Conservation (phyloP, 257 asterid species). For the Salvia hispanica region DNA sequence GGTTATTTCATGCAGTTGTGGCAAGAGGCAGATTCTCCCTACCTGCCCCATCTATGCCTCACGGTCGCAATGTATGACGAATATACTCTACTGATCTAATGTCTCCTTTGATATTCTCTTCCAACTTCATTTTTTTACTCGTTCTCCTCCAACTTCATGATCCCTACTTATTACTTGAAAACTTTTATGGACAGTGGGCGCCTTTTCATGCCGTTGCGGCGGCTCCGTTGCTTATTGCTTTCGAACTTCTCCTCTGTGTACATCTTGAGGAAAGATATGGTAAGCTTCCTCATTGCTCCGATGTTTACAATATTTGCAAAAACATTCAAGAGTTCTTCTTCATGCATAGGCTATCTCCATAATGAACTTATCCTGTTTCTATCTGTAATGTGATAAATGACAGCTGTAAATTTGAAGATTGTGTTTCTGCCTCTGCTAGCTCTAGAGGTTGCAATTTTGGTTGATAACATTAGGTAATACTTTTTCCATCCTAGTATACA, state of each 20-base stretch:
- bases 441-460: conserved; percentile 78
- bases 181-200: conserved; percentile 79
- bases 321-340: background rate
- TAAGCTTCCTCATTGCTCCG: conserved; percentile 38
- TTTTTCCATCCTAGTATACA: conserved; percentile 26
- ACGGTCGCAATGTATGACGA: conserved; percentile 78
- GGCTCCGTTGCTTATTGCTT: conserved; percentile 84
- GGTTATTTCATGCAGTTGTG: conserved; percentile 92
- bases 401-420: conserved; percentile 92
- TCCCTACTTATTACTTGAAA: conserved; percentile 29
- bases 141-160: background rate
- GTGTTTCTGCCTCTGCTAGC: conserved; percentile 87
- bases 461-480: conserved; percentile 80
- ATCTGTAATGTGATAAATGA: conserved; percentile 35
- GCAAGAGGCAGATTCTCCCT: conserved; percentile 97
- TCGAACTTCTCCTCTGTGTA: conserved; percentile 89
- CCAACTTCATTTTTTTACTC: background rate
- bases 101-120: conserved; percentile 13
- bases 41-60: conserved; percentile 98
- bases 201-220: conserved; percentile 91
- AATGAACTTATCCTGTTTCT: conserved; percentile 31
- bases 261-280: conserved; percentile 71
- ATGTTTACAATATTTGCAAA: conserved; percentile 9
- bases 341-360: conserved; percentile 1
- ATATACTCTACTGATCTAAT: conserved; percentile 23